phyloP scores from a whole-genome alignment of 257 asterid species.

The Striga asiatica region DNA sequence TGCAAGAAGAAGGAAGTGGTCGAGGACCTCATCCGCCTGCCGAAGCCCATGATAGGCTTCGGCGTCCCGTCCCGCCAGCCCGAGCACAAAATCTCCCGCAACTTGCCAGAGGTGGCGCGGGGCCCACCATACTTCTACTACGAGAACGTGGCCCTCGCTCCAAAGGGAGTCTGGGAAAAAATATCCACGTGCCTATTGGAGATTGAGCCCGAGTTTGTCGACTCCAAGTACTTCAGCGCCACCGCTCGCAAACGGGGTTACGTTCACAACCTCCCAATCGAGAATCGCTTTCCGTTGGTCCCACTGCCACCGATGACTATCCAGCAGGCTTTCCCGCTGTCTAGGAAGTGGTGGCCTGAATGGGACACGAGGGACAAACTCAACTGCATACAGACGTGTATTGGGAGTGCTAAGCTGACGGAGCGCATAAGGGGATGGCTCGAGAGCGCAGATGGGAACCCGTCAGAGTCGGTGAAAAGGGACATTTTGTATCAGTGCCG shows the following conservation, averaged over 20 bases:
- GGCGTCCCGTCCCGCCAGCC: slow-evolving; percentile 33
- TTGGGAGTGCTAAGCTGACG: slow-evolving; percentile 40
- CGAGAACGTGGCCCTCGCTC: slow-evolving; percentile 60
- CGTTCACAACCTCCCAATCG: slow-evolving; percentile 45
- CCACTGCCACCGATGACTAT: slow-evolving; percentile 48
- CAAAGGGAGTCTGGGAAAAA: slow-evolving; percentile 63
- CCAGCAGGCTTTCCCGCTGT: slow-evolving; percentile 41
- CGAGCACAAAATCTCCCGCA: slow-evolving; percentile 19
- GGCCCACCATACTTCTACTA: slow-evolving; percentile 54
- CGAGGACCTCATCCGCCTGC: slow-evolving; percentile 38
- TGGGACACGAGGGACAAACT: slow-evolving; percentile 49
- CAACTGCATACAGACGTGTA: slow-evolving; percentile 43
- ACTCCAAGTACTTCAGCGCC: slow-evolving; percentile 44
- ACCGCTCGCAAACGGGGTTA: slow-evolving; percentile 56
- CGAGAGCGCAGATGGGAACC: slow-evolving; percentile 41
- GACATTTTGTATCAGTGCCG: slow-evolving; percentile 51
- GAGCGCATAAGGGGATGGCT: slow-evolving; percentile 34
- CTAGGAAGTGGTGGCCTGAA: slow-evolving; percentile 52
- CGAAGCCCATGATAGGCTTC: slow-evolving; percentile 61
- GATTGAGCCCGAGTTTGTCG: slow-evolving; percentile 53
- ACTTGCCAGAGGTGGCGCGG: slow-evolving; percentile 25
- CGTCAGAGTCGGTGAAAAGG: slow-evolving; percentile 40
- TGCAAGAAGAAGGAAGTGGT: slow-evolving; percentile 10
- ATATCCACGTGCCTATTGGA: slow-evolving; percentile 37
- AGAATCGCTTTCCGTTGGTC: slow-evolving; percentile 40